These are phyloP conservation scores for Aotearoamyces nothofagi DNA, from an alignment of 2,329 filamentous ascomycete genomes.

Conservation along the genomic window DNA sequence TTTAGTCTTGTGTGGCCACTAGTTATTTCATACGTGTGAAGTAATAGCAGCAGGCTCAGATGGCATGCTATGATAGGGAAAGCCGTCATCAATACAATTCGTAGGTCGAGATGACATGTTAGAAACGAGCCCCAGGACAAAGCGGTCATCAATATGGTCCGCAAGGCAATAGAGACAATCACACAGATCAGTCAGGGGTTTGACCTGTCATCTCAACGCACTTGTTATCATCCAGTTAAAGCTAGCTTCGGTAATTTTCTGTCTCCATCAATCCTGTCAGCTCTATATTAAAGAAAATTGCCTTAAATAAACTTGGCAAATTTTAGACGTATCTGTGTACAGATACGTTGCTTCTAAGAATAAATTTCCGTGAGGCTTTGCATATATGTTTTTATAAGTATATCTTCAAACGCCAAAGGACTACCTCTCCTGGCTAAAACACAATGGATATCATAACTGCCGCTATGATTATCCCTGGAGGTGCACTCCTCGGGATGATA, in stretches of 20 bases:
- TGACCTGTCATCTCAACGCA: conserved; percentile 5
- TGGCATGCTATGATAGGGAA: conserved; percentile 6
- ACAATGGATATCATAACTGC: conserved; percentile 6
- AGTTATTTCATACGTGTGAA: conserved; percentile 7
- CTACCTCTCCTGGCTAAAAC: conserved; percentile 5
- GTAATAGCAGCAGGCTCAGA: conserved; percentile 6
- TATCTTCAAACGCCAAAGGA: conserved; percentile 7
- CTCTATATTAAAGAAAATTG: conserved; percentile 6
- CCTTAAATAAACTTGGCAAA: conserved; percentile 5
- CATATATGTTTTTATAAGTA: conserved; percentile 7
- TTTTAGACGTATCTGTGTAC: conserved; percentile 5
- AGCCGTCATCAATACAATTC: conserved; percentile 6
- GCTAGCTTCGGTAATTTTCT: conserved; percentile 7
- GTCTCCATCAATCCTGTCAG: conserved; percentile 5
- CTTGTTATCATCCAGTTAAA: conserved; percentile 6
- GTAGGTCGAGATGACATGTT: conserved; percentile 4
- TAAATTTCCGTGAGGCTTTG: conserved; percentile 7
- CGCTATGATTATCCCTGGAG: conserved; percentile 6
- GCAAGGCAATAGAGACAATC: conserved; percentile 5
- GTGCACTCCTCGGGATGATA: conserved; percentile 6
- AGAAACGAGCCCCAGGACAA: conserved; percentile 5
- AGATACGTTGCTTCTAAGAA: conserved; percentile 6
- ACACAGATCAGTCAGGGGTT: conserved; percentile 5
- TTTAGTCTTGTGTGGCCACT: conserved; percentile 6
- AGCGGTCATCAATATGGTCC: conserved; percentile 6